These are phyloP conservation scores for Debaryomyces psychrophilus DNA, from an alignment of 1,139 yeast genomes.

Conservation along the genomic window DNA sequence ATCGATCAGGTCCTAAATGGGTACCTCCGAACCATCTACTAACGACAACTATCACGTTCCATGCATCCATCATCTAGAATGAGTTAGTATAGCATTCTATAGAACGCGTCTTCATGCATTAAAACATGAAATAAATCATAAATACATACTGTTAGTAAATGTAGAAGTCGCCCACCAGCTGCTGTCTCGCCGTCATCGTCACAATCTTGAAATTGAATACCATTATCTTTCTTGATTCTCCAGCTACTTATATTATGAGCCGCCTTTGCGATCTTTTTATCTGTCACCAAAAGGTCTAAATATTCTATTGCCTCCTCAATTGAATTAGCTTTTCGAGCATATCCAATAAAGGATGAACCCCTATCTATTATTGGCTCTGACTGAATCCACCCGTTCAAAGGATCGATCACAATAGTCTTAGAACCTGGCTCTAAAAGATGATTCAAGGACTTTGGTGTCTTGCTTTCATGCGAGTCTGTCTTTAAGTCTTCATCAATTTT, in stretches of 20 bases:
- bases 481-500: neutral
- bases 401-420: slow-evolving; percentile 29
- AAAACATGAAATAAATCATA: neutral
- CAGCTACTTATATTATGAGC: slow-evolving; percentile 86
- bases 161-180: slow-evolving; percentile 87
- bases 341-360: slow-evolving; percentile 83
- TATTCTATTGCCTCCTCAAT: slow-evolving; percentile 65
- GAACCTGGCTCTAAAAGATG: neutral
- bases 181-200: slow-evolving; percentile 99
- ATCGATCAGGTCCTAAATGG: slow-evolving; percentile 89
- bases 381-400: slow-evolving; percentile 68
- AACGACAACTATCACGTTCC: slow-evolving; percentile 87
- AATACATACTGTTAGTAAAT: slow-evolving; percentile 62
- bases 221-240: slow-evolving; percentile 62
- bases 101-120: neutral
- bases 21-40: slow-evolving; percentile 94
- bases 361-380: slow-evolving; percentile 82
- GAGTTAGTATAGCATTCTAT: slow-evolving; percentile 5
- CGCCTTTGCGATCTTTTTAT: slow-evolving; percentile 68
- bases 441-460: neutral
- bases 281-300: slow-evolving; percentile 57
- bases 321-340: slow-evolving; percentile 61
- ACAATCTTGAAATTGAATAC: slow-evolving; percentile 72
- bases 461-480: neutral
- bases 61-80: slow-evolving; percentile 66